A percentile compares a stretch with the other conserved stretches of the same genome.
Conservation (phyloP, 208 protist genomes). For the Crithidia sp. region DNA sequence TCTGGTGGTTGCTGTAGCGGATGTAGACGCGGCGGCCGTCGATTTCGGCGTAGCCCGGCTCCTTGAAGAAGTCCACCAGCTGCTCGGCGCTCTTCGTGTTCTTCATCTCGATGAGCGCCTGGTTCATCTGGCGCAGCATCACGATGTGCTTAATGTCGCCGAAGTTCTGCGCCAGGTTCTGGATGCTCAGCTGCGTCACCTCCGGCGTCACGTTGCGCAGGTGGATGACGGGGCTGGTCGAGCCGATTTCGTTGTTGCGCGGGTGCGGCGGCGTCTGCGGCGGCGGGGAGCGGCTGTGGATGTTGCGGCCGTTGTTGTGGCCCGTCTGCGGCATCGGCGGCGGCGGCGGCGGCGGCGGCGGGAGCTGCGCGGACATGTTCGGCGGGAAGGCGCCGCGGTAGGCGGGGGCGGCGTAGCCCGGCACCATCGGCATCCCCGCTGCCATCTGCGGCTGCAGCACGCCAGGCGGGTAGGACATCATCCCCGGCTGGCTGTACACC, state of each 20-base stretch:
- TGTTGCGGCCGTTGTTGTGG: constrained; percentile 8
- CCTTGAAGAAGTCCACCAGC: constrained; percentile 89
- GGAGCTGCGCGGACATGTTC: constrained; percentile 20
- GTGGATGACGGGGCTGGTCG: constrained; percentile 87
- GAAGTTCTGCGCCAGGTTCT: constrained; percentile 87
- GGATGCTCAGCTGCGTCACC: constrained; percentile 91
- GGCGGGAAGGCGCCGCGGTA: constrained; percentile 45
- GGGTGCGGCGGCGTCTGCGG: constrained; percentile 31
- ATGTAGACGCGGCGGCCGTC: constrained; percentile 92
- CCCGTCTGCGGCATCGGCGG: constrained; percentile 24
- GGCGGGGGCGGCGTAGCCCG: constrained; percentile 46
- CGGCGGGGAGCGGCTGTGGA: constrained; percentile 3
- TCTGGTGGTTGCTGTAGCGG: constrained; percentile 90
- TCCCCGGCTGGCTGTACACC: constrained; percentile 74
- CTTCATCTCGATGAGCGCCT: constrained; percentile 94
- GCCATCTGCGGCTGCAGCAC: constrained; percentile 40
- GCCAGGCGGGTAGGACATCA: constrained; percentile 67
- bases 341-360: constrained; percentile 18
- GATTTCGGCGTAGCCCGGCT: constrained; percentile 89
- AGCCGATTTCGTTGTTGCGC: constrained; percentile 90
- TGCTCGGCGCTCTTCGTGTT: constrained; percentile 84
- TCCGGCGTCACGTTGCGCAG: constrained; percentile 92
- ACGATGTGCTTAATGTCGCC: constrained; percentile 93
- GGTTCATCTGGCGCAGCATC: constrained; percentile 94
- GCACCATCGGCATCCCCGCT: constrained; percentile 44